Conservation (phyloP, 2,329 filamentous ascomycete genomes). For the Aspergillus intermedius region DNA sequence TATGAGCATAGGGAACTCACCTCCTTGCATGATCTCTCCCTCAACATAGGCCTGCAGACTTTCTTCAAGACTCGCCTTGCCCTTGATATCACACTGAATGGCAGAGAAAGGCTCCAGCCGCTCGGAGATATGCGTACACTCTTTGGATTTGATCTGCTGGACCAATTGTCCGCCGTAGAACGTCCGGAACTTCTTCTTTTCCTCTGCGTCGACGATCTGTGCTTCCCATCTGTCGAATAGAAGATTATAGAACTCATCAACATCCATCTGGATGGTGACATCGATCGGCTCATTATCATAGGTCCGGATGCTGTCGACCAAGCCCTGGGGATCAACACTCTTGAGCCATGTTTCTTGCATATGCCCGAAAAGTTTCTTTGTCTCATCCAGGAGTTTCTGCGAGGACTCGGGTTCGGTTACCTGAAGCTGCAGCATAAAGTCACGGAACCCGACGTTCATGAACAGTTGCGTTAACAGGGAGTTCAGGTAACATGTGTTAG, state of each 20-base stretch:
- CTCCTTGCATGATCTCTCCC: conserved; percentile 91
- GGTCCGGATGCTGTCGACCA: conserved; percentile 70
- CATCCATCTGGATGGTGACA: conserved; percentile 89
- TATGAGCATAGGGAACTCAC: conserved; percentile 34
- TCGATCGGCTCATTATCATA: conserved; percentile 80
- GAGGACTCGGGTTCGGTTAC: conserved; percentile 50
- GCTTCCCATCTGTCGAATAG: conserved; percentile 87
- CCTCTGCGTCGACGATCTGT: conserved; percentile 62
- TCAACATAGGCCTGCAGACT: conserved; percentile 93
- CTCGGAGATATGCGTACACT: conserved; percentile 90
- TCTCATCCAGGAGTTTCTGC: conserved; percentile 66
- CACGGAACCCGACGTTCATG: conserved; percentile 85
- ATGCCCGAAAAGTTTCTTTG: conserved; percentile 72
- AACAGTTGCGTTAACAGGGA: conserved; percentile 90
- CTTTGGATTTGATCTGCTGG: conserved; percentile 90
- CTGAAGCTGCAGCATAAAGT: conserved; percentile 67
- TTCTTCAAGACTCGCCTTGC: conserved; percentile 74
- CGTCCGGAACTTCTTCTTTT: conserved; percentile 66
- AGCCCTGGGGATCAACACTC: conserved; percentile 63
- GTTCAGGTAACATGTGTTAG: conserved; percentile 96
- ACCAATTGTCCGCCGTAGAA: conserved; percentile 91
- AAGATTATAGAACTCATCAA: conserved; percentile 94
- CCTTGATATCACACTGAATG: conserved; percentile 93
- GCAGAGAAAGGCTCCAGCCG: conserved; percentile 85
- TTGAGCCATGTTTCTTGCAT: conserved; percentile 78